Percentiles rank a stretch among this genome's conserved stretches.
Conservation (phyloP, 345 rosid species). For the Melastoma malabathricum region DNA sequence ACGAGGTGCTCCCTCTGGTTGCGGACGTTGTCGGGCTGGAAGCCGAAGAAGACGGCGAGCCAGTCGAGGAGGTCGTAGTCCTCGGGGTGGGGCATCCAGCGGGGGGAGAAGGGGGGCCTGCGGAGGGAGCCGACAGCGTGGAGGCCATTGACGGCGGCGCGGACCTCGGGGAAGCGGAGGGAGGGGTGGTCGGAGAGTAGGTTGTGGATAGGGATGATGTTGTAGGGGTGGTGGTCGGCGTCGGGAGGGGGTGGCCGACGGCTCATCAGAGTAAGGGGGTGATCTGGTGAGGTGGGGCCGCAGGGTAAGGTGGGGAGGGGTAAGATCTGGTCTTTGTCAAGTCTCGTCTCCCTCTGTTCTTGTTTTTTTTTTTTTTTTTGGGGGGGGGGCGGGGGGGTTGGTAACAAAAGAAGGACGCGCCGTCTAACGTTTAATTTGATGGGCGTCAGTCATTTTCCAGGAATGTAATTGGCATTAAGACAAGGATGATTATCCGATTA, state of each 20-base stretch:
- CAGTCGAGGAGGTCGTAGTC: constrained; percentile 76
- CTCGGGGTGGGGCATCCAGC: constrained; percentile 39
- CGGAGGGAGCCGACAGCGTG: constrained; percentile 75
- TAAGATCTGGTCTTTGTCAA: no score
- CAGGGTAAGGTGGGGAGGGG: no score
- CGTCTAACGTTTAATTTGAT: no score
- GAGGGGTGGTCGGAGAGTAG: constrained; percentile 94
- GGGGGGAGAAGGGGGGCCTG: constrained; percentile 43
- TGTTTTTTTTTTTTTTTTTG: no score
- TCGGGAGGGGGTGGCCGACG: constrained; percentile 5
- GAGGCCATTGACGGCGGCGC: constrained; percentile 84
- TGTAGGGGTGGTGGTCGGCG: constrained; percentile 45
- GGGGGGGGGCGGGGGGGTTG: no score
- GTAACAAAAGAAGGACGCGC: no score
- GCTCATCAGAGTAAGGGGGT: constrained; percentile 4
- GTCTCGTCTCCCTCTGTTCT: no score
- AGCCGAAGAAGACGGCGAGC: constrained; percentile 77
- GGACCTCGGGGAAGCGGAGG: constrained; percentile 79
- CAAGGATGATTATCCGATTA: no score
- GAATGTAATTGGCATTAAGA: no score
- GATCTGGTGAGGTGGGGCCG: no score
- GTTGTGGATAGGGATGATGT: constrained; percentile 85
- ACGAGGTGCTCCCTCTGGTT: constrained; percentile 92
- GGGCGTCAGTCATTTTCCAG: no score
- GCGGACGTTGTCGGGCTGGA: constrained; percentile 69